phyloP scores from a whole-genome alignment of 2,329 filamentous ascomycete species.

The Pestalotiopsis sp. region DNA sequence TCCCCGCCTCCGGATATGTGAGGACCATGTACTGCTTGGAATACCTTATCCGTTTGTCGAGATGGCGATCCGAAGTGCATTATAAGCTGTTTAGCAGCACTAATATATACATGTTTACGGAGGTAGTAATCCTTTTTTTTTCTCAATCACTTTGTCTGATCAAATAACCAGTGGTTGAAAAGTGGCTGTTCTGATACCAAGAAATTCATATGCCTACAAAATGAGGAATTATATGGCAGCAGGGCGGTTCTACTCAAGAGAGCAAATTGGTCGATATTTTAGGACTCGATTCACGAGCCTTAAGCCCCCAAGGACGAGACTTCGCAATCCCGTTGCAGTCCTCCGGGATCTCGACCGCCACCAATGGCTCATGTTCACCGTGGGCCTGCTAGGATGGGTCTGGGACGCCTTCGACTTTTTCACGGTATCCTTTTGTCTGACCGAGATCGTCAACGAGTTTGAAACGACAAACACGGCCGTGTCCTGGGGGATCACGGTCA shows the following conservation, averaged over 20 bases:
- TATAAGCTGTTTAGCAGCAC: not conserved
- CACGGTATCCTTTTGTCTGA: slow-evolving; percentile 61
- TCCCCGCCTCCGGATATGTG: not conserved
- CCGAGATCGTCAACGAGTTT: slow-evolving; percentile 53
- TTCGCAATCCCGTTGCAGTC: slow-evolving; percentile 27
- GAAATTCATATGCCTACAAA: no score
- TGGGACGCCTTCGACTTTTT: slow-evolving; percentile 70
- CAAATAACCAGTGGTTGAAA: no score
- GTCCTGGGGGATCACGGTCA: slow-evolving; percentile 64
- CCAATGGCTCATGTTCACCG: slow-evolving; percentile 29
- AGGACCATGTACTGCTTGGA: not conserved
- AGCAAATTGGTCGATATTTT: slow-evolving; percentile 32
- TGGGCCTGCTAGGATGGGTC: slow-evolving; percentile 35
- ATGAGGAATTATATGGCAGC: slow-evolving; percentile 22
- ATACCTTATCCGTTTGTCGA: not conserved
- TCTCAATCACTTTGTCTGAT: not conserved
- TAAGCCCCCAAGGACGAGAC: slow-evolving; percentile 27
- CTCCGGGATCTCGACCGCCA: slow-evolving; percentile 27
- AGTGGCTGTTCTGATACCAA: no score
- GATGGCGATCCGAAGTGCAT: not conserved
- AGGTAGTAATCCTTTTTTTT: no score
- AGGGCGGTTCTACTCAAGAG: slow-evolving; percentile 27
- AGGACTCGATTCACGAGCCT: slow-evolving; percentile 32
- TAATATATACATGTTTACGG: not conserved
- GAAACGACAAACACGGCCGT: slow-evolving; percentile 55